Evolutionary conservation across 1,284 basidiomycete species (phyloP), one percentile per base, ranked within the genome.

Genomic region (Chalciporus piperatoides): DNA sequence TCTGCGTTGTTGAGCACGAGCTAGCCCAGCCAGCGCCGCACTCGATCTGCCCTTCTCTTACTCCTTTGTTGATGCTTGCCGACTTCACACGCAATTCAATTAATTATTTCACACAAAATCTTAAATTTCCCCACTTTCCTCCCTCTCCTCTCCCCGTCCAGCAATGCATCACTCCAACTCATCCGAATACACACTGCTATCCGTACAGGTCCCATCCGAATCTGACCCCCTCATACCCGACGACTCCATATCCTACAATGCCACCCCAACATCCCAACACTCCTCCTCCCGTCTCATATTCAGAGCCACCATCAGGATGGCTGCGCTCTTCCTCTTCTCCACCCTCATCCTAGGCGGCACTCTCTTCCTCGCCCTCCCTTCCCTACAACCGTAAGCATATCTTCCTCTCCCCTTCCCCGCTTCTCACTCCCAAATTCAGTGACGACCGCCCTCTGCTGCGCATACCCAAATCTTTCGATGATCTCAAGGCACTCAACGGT

Each of bases 291-390:
- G 74, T 37, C 79, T 92, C 30, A 74, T 95, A 53, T 72, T 91
- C 67, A 79, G 81, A 62, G 90, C 92, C 0, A 85, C 86, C 0
- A 68, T 93, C 51, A 92, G 93, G 74, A 89, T 95, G 76, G 81
- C 82, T 12, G 70, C 77, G 17, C 76, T 96, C 49, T 95, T 96
- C 62, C 49, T 82, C 41, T 49, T 86, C 30, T 86, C 90, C 62
- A 82, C 83, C 1, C 49, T 79, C 2, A 44, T 92, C 15, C 80
- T 94, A 2, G 85, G 85, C 2, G 82, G 82, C 6, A 86, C 79
- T 0, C 77, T 94, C 25, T 92, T 81, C 78, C 70, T 91, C 9
- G 87, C 90, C 0, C 72, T 94, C 45, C 92, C 92, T 2, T 80
- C 82, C 6, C 69, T 95, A 53, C 82, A 90, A 54, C 76, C 82